Evolutionary conservation across 1,284 basidiomycete species (phyloP).

Genomic region (Rhodotorula sp.): DNA sequence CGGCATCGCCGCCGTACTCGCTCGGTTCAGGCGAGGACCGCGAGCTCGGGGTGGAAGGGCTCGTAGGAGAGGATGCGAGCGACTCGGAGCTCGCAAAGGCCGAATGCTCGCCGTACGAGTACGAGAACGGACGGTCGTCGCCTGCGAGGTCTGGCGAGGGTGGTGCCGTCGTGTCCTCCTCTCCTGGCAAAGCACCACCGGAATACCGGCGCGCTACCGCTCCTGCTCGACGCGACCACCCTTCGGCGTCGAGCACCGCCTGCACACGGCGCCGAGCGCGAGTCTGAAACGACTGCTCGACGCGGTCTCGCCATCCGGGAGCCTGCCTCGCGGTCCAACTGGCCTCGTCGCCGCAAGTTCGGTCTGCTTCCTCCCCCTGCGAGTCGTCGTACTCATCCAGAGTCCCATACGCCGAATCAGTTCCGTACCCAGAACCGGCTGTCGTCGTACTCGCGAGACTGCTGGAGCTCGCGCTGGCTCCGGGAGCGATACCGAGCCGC

Average conservation of each 20-base stretch:
- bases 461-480: background rate
- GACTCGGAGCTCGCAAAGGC: conserved; percentile 19
- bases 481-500: too few relatives aligned
- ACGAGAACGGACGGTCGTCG: conserved; percentile 1
- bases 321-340: background rate
- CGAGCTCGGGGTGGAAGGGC: background rate
- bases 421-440: conserved; percentile 4
- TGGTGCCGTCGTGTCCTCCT: background rate
- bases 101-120: conserved; percentile 19
- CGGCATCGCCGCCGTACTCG: conserved; percentile 29
- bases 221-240: conserved; percentile 4
- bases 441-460: background rate
- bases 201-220: background rate
- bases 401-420: conserved; percentile 35
- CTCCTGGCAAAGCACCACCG: background rate
- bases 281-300: background rate
- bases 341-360: background rate
- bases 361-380: conserved; percentile 1
- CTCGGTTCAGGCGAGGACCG: conserved; percentile 33
- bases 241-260: conserved; percentile 2
- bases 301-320: conserved; percentile 1
- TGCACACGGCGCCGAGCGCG: conserved; percentile 1
- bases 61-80: background rate
- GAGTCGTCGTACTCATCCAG: conserved; percentile 19
- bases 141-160: conserved; percentile 1